Percentiles rank a stretch among this genome's conserved stretches.
phyloP scores from a whole-genome alignment of 257 asterid species.

The Solanum bukasovii region DNA sequence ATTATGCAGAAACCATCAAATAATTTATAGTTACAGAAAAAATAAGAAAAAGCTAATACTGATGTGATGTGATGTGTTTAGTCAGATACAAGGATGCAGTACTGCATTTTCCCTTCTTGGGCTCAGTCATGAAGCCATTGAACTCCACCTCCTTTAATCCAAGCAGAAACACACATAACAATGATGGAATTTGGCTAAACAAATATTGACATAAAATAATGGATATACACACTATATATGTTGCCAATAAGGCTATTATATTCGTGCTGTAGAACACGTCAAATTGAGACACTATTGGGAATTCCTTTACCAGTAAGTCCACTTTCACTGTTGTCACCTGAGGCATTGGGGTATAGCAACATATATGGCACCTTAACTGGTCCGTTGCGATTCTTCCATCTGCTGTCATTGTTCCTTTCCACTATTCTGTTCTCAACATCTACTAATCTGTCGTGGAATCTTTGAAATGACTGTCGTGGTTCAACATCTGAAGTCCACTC shows the following conservation, averaged over 20 bases:
- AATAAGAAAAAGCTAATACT: neutral
- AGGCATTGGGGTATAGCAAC: constrained; percentile 17
- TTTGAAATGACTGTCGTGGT: constrained; percentile 11
- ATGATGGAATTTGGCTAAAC: neutral
- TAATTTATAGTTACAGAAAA: neutral
- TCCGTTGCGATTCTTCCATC: constrained; percentile 14
- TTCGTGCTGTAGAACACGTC: neutral
- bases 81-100: neutral
- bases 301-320: constrained; percentile 27
- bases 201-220: neutral
- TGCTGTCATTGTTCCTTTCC: constrained; percentile 10
- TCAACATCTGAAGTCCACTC: constrained; percentile 19
- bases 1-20: neutral
- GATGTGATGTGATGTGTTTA: neutral
- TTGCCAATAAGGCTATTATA: neutral
- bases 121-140: neutral
- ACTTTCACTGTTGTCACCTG: neutral
- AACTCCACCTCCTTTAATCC: neutral
- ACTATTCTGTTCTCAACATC: constrained; percentile 11
- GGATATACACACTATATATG: neutral
- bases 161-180: neutral
- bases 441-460: constrained; percentile 7
- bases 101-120: neutral
- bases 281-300: constrained; percentile 18
- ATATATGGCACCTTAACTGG: constrained; percentile 20